Base-by-base conservation (phyloP, 2,329 filamentous ascomycete species). In the Claviceps pusilla region DNA sequence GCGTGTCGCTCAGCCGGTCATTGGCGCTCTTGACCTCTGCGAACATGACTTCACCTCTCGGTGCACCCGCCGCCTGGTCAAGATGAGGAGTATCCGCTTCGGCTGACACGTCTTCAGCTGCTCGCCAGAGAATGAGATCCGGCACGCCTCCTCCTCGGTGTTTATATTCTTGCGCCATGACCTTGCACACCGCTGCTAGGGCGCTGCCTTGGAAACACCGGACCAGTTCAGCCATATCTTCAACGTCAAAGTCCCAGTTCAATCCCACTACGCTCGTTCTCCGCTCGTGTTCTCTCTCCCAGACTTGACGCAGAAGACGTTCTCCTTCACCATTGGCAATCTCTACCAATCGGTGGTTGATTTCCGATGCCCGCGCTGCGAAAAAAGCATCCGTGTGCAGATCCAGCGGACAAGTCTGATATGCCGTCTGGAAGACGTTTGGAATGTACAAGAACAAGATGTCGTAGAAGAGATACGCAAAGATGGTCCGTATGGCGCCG, bases 361-460 rank as follows among this genome's bases (percentile, higher is more conserved):
- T 93, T 70, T 95, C 90, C 4, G 85, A 89, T 41, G 86, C 82
- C n/a, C 93, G 80, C 1, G 84, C 82, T 0, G 87, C 80, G 65
- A 88, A 97, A 71, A 98, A 98, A 3, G 86, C 83, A 66, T 98
- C 93, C 0, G 90, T 95, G 65, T 94, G 86, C 6, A 98, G 73
- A 66, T 98, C 93, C 3, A 98, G 73, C 1, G 93, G 93, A 63
- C 89, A 95, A 0, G 89, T 95, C 69, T 98, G 93, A 66, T 88
- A 98, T 1, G 86, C 81, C 6, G 93, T 98, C 66, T 97, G 91
- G 68, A 98, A 98, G 54, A 98, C 91, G 62, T 97, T 95, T 31
- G 93, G 91, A 5, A 97, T 80, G 68, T 95, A 95, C 31, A 89
- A 76, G 69, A 97, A 97, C 7, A 98, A 73, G 29, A 97, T 80